Conservation (phyloP, 2,329 filamentous ascomycete genomes). For the Septoria linicola region DNA sequence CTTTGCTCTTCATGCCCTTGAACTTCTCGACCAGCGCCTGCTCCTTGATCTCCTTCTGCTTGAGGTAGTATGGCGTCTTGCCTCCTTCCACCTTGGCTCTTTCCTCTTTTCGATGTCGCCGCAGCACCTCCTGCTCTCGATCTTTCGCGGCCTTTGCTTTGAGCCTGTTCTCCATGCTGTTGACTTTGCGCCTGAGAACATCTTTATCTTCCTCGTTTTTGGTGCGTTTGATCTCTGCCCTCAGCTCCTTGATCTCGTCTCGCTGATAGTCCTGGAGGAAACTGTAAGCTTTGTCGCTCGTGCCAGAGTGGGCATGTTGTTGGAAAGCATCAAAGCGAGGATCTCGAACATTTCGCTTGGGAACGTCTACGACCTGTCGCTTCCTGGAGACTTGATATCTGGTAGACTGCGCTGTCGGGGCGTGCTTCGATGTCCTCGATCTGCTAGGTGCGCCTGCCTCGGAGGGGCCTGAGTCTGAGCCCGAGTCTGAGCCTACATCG, state of each 20-base stretch:
- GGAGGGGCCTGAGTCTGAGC: conserved; percentile 43
- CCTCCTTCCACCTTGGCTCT: conserved; percentile 82
- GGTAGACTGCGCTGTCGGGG: conserved; percentile 77
- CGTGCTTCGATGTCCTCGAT: conserved; percentile 75
- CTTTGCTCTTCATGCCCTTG: conserved; percentile 76
- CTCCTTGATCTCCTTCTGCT: conserved; percentile 87
- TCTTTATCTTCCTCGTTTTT: conserved; percentile 67
- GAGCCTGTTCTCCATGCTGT: conserved; percentile 75
- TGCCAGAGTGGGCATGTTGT: conserved; percentile 44
- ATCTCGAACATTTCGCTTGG: conserved; percentile 67
- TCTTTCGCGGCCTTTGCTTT: conserved; percentile 70
- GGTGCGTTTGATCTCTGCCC: conserved; percentile 63
- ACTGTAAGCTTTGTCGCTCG: conserved; percentile 70
- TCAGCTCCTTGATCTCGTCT: conserved; percentile 76
- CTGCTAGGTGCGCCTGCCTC: conserved; percentile 41
- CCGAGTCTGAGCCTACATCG: conserved; percentile 29
- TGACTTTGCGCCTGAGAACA: conserved; percentile 67
- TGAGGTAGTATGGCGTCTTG: conserved; percentile 90
- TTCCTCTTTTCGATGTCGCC: conserved; percentile 77
- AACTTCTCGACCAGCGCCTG: conserved; percentile 75
- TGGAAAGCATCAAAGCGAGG: conserved; percentile 78
- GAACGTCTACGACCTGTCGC: conserved; percentile 65
- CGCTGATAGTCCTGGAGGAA: conserved; percentile 87
- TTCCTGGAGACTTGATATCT: conserved; percentile 80
- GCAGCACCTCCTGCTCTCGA: conserved; percentile 65